Evolutionary conservation across 805 yeast genomes (phyloP).

Genomic region (Saccharomycopsis amapae): DNA sequence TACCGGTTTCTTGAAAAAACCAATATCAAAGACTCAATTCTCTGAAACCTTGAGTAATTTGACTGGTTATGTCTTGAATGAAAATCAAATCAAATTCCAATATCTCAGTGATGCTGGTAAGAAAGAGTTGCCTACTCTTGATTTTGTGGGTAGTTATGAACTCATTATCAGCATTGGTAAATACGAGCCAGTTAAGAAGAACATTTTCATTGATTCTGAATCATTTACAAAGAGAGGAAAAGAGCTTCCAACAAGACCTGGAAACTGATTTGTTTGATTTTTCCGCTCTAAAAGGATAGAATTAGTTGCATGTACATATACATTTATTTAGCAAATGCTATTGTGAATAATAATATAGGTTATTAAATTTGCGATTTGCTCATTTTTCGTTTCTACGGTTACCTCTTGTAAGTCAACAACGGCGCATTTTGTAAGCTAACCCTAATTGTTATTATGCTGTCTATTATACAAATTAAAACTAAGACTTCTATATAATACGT

Average conservation of each 20-base stretch:
- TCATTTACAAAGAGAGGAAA: neutral
- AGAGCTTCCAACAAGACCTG: neutral
- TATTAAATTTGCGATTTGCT: too few species aligned
- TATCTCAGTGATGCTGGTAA: neutral
- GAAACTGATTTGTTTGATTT: too few species aligned
- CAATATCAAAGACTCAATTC: conserved; percentile 9
- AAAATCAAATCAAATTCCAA: neutral
- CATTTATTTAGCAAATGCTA: too few species aligned
- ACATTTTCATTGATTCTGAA: neutral
- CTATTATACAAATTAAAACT: too few species aligned
- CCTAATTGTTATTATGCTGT: too few species aligned
- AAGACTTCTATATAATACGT: too few species aligned
- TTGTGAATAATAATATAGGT: too few species aligned
- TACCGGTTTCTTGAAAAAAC: conserved; percentile 8
- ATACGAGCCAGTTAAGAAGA: neutral
- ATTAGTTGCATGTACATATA: too few species aligned
- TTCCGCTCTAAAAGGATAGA: too few species aligned
- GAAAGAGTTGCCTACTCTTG: neutral
- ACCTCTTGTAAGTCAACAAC: too few species aligned
- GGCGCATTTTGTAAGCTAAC: too few species aligned
- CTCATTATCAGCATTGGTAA: conserved; percentile 4
- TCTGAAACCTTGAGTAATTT: conserved; percentile 3
- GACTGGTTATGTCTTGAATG: conserved; percentile 11
- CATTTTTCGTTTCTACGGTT: too few species aligned
- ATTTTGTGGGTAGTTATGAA: conserved; percentile 13